Conservation (phyloP, 2,329 filamentous ascomycete species). For the Seiridium cupressi region DNA sequence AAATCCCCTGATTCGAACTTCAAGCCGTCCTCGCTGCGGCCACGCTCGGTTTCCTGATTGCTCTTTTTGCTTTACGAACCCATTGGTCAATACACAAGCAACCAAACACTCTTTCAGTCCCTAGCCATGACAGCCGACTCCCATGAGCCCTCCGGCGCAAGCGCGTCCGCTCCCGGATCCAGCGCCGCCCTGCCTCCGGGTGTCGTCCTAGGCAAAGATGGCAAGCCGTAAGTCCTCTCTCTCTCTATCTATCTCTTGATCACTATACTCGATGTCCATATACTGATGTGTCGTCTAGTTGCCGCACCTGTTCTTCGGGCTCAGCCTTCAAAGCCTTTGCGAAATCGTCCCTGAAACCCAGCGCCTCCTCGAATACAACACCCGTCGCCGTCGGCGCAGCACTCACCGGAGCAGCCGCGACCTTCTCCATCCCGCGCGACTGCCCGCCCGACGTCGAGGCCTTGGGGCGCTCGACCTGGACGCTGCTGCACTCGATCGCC, state of each 20-base stretch:
- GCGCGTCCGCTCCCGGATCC: constrained; percentile 12
- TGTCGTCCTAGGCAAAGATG: constrained; percentile 74
- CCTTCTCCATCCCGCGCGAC: constrained; percentile 49
- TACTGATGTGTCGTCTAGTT: constrained; percentile 42
- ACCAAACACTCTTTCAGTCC: not conserved
- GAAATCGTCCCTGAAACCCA: constrained; percentile 23
- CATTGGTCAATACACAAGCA: not conserved
- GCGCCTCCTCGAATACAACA: not conserved
- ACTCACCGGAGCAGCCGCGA: constrained; percentile 30
- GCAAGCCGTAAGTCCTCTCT: constrained; percentile 68
- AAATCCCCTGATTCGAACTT: constrained; percentile 13
- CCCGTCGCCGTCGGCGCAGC: constrained; percentile 18
- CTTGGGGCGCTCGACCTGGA: constrained; percentile 89
- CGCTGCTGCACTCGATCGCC: constrained; percentile 86
- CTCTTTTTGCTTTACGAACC: not conserved
- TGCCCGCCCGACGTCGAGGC: constrained; percentile 89
- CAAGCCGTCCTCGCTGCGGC: not conserved
- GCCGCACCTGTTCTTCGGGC: constrained; percentile 69
- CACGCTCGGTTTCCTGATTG: not conserved
- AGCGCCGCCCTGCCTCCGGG: constrained; percentile 61
- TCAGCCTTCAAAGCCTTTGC: constrained; percentile 60
- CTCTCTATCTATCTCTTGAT: not conserved
- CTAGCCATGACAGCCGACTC: constrained; percentile 36
- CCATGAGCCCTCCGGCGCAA: constrained; percentile 22
- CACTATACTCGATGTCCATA: not conserved